A percentile compares a stretch with the other conserved stretches of the same genome.
Conservation (phyloP, 164 flowering plant species). For the Aristolochia fimbriata region DNA sequence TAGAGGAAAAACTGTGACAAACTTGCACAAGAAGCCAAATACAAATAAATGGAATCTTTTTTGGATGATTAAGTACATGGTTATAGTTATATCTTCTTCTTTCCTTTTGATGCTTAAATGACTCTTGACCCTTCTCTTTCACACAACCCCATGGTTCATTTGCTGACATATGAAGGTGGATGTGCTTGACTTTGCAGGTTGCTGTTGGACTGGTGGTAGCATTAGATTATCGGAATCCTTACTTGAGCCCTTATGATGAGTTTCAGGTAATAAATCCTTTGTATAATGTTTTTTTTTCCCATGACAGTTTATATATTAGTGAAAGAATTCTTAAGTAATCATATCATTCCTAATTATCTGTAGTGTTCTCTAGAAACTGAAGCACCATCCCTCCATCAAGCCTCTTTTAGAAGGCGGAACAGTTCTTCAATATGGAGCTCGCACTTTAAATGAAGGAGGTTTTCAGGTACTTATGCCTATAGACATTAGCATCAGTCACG, state of each 20-base stretch:
- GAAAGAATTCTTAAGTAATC: neutral
- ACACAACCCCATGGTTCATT: no score
- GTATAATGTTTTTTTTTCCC: neutral
- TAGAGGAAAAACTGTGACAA: no score
- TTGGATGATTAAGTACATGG: no score
- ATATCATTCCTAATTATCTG: neutral
- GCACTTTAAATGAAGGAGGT: slow-evolving; percentile 96
- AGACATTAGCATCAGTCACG: neutral
- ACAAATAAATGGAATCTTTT: no score
- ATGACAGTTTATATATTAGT: neutral
- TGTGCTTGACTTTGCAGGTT: slow-evolving; percentile 34
- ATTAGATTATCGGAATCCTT: slow-evolving; percentile 83
- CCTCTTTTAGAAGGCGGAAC: slow-evolving; percentile 81
- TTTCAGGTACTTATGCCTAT: slow-evolving; percentile 57
- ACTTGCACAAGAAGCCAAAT: no score
- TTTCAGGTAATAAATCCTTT: slow-evolving; percentile 42
- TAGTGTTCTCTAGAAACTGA: slow-evolving; percentile 48
- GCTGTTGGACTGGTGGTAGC: slow-evolving; percentile 90
- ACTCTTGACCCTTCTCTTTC: no score
- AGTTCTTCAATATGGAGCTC: slow-evolving; percentile 94
- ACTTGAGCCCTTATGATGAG: slow-evolving; percentile 84
- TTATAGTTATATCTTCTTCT: no score
- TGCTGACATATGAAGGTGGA: no score
- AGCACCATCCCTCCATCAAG: slow-evolving; percentile 84
- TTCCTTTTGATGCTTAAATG: no score